Base-by-base conservation (phyloP, 306 rosid genomes). In the Castanospermum australe region DNA sequence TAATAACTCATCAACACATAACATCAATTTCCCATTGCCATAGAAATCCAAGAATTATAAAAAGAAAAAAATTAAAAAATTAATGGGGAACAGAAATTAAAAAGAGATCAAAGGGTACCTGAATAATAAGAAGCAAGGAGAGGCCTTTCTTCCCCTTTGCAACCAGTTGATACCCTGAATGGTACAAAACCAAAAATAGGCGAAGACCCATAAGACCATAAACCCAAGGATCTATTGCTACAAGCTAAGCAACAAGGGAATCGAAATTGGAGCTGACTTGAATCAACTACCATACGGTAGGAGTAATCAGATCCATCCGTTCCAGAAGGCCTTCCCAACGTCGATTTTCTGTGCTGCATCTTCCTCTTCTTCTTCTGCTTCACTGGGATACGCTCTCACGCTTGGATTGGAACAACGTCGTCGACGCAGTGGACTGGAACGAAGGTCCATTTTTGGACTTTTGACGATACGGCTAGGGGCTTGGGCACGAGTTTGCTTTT, bases 261-360 rank as follows among this genome's bases (percentile, higher is more conserved):
- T n/a, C n/a, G n/a, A n/a, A 73, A 70, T 9, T 44, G 78, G 33
- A 77, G 56, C 94, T 87, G 85, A 92, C 98, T 89, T 79, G 98
- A 92, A 81, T 88, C 97, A 74, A 94, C 97, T 0, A 94, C 97
- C 97, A 94, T 92, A 47, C 97, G 97, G 84, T 79, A 89, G 51
- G 90, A 86, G 72, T 79, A 92, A 86, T 92, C 98, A 1, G 92
- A 90, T 73, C 97, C 98, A 67, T 94, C 97, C 5, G 98, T 92
- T 79, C 98, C 98, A 35, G 90, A 85, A 50, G 98, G 97, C 82
- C 98, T 91, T 67, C 96, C 94, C 4, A 70, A 83, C 2, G 88
- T 70, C 4, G 88, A 48, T 68, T 73, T 88, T 76, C 97, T 87
- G 66, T 88, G 96, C 81, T 87, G 92, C 96, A 88, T 93, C 81